A percentile compares a stretch with the other conserved stretches of the same genome.
phyloP scores from a whole-genome alignment of 345 rosid genomes.

The Populus euphratica region DNA sequence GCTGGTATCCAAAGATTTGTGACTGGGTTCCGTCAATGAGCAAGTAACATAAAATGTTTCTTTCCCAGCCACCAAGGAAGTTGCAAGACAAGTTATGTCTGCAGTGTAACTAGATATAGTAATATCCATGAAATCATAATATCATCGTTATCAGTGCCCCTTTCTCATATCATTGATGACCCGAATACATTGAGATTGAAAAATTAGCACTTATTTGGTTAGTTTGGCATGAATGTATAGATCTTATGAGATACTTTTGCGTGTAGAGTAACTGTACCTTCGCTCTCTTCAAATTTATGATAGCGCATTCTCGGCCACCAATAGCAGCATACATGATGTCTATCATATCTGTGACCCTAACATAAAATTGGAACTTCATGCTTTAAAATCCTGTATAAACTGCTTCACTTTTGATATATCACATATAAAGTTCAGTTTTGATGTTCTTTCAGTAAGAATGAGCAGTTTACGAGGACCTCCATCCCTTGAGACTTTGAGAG shows the following conservation, averaged over 20 bases:
- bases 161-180: neutral
- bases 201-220: neutral
- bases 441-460: slow-evolving; percentile 8
- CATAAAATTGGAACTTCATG: neutral
- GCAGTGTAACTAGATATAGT: neutral
- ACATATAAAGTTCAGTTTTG: neutral
- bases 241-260: neutral
- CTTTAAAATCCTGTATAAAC: neutral
- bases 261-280: neutral
- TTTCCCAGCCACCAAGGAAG: neutral
- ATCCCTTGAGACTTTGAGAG: slow-evolving; percentile 34
- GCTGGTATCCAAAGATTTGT: slow-evolving; percentile 64
- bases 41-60: neutral
- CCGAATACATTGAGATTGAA: neutral
- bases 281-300: neutral
- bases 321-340: neutral
- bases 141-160: neutral
- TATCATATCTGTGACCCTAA: neutral
- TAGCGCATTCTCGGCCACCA: neutral
- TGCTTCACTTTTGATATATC: neutral
- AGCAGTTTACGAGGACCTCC: slow-evolving; percentile 2
- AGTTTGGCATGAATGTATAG: neutral
- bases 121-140: neutral
- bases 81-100: neutral
- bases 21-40: slow-evolving; percentile 48